These are phyloP conservation scores for Ogataea hybrid DNA, from an alignment of 1,139 yeast species.

Conservation along the genomic window DNA sequence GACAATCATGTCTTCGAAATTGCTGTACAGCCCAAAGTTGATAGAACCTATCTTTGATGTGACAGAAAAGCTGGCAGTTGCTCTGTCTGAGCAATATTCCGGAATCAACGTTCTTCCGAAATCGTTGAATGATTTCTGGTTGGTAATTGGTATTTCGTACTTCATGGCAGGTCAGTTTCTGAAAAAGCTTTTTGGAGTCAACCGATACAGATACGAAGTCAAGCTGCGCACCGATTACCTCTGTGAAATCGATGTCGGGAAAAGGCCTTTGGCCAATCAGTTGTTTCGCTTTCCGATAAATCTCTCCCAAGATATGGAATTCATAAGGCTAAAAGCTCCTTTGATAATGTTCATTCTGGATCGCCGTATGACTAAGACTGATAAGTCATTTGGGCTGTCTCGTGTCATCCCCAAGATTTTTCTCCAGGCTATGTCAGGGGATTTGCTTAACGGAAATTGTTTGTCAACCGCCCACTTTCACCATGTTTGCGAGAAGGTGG, in stretches of 20 bases:
- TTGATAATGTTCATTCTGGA: slow-evolving; percentile 81
- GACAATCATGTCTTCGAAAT: slow-evolving; percentile 58
- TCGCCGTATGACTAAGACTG: slow-evolving; percentile 93
- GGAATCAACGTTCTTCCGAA: slow-evolving; percentile 89
- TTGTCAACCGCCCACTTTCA: slow-evolving; percentile 84
- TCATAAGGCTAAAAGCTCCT: slow-evolving; percentile 79
- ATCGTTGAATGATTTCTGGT: slow-evolving; percentile 85
- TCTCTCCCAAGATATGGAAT: slow-evolving; percentile 44
- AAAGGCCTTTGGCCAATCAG: slow-evolving; percentile 75
- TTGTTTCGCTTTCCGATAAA: slow-evolving; percentile 68
- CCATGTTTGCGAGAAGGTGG: slow-evolving; percentile 90
- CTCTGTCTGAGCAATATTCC: slow-evolving; percentile 88
- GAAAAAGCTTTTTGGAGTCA: slow-evolving; percentile 72
- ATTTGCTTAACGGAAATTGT: slow-evolving; percentile 70
- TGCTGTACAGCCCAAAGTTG: slow-evolving; percentile 72
- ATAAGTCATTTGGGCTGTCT: slow-evolving; percentile 86
- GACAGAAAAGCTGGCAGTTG: slow-evolving; percentile 66
- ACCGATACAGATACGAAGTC: slow-evolving; percentile 73
- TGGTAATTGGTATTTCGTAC: slow-evolving; percentile 79
- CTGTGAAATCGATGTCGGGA: slow-evolving; percentile 74
- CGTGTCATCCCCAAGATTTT: slow-evolving; percentile 90
- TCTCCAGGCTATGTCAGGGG: slow-evolving; percentile 95
- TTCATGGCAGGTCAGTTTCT: slow-evolving; percentile 80
- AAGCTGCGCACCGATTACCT: slow-evolving; percentile 64
- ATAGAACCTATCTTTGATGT: slow-evolving; percentile 78